Conservation (phyloP, 768 basidiomycete species). For the Mycena leptocephala region DNA sequence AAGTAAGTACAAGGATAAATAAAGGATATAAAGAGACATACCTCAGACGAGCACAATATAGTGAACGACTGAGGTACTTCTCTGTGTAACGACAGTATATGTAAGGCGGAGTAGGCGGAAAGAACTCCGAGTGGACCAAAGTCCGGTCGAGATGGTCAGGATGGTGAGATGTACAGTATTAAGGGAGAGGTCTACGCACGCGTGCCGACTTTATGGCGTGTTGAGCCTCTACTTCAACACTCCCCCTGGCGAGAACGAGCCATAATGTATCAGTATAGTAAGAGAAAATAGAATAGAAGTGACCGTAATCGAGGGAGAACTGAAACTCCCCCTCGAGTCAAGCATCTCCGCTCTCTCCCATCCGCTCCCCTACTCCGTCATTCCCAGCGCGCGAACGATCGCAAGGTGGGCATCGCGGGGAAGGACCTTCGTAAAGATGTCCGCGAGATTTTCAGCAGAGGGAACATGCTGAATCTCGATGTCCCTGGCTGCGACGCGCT, state of each 20-base stretch:
- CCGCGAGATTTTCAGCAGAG: constrained; percentile 43
- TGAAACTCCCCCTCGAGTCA: not conserved
- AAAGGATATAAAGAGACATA: no score
- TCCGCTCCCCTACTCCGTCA: constrained; percentile 1
- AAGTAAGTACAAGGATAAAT: no score
- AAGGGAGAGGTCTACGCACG: no score
- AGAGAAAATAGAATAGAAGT: not conserved
- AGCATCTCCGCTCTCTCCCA: constrained; percentile 6
- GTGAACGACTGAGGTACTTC: not conserved
- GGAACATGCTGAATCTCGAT: constrained; percentile 27
- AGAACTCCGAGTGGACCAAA: no score
- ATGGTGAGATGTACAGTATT: no score
- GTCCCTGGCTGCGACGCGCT: no score
- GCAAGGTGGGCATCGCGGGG: constrained; percentile 2
- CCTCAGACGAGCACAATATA: not conserved
- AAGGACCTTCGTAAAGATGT: constrained; percentile 48
- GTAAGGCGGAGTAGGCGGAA: not conserved
- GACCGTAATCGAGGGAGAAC: not conserved
- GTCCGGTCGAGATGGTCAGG: no score
- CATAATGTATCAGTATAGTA: constrained; percentile 2
- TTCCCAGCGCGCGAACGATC: not conserved
- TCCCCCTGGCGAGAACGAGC: no score
- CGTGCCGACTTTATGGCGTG: not conserved
- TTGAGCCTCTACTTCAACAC: no score
- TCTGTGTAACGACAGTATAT: not conserved